Conservation (phyloP, 768 basidiomycete genomes). For the Auricularia heimuer region DNA sequence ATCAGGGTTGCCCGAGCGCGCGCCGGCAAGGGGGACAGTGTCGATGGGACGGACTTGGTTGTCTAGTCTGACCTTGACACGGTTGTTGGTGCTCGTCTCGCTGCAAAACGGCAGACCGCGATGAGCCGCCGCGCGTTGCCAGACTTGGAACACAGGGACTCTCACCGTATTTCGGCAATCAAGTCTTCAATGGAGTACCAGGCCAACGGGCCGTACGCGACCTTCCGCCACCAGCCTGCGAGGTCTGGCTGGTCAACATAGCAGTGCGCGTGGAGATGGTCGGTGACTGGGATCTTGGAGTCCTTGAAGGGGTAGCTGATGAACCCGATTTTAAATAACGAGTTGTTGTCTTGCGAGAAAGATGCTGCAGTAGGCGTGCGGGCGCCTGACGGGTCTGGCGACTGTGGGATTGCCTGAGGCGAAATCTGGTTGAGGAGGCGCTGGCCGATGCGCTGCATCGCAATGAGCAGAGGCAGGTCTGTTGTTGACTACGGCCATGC, state of each 20-base stretch:
- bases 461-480: conserved; percentile 63
- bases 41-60: conserved; percentile 63
- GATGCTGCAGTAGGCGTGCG: conserved; percentile 19
- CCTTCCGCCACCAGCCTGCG: conserved; percentile 62
- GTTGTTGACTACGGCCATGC: conserved; percentile 46
- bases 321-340: conserved; percentile 57
- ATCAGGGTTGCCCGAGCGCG: conserved; percentile 52
- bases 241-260: conserved; percentile 56
- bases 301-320: conserved; percentile 73
- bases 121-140: not conserved
- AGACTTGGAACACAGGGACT: conserved; percentile 8
- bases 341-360: conserved; percentile 20
- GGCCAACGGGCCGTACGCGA: conserved; percentile 57
- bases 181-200: conserved; percentile 74
- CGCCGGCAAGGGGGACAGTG: conserved; percentile 59
- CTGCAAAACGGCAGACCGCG: conserved; percentile 28
- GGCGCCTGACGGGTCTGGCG: conserved; percentile 18
- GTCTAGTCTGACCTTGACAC: conserved; percentile 65
- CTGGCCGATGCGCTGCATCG: conserved; percentile 46
- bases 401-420: conserved; percentile 28
- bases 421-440: conserved; percentile 38
- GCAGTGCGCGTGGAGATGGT: conserved; percentile 71
- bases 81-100: conserved; percentile 73
- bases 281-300: conserved; percentile 67
- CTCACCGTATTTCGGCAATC: conserved; percentile 72